Conservation (phyloP, 108 stramenopile genomes). For the Schizochytrium sp. region DNA sequence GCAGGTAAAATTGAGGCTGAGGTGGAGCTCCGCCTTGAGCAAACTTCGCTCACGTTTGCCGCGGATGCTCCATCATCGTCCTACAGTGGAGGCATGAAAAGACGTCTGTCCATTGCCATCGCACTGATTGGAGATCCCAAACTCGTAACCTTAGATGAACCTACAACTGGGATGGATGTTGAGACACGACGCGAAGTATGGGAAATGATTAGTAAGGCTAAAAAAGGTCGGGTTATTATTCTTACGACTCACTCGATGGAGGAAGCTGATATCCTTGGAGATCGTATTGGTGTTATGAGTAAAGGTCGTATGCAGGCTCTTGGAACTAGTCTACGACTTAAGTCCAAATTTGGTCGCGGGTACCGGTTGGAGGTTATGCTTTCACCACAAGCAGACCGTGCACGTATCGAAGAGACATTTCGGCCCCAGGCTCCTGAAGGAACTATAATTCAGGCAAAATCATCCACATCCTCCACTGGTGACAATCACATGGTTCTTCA, state of each 20-base stretch:
- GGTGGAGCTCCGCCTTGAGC: neutral
- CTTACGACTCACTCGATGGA: conserved; percentile 86
- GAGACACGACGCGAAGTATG: conserved; percentile 67
- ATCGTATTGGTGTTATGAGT: conserved; percentile 95
- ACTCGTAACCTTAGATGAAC: conserved; percentile 67
- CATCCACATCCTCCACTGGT: neutral
- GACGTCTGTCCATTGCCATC: conserved; percentile 69
- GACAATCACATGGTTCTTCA: neutral
- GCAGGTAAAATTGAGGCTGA: conserved; percentile 51
- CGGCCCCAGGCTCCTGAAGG: neutral
- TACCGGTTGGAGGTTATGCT: conserved; percentile 66
- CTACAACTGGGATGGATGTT: conserved; percentile 70
- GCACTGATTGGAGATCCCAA: conserved; percentile 69
- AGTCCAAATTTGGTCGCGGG: conserved; percentile 55
- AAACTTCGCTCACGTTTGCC: conserved; percentile 77
- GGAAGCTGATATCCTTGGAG: conserved; percentile 89
- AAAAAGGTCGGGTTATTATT: conserved; percentile 76
- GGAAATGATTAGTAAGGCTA: conserved; percentile 70
- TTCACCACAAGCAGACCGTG: conserved; percentile 64
- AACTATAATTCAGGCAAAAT: neutral
- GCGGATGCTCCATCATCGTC: conserved; percentile 58
- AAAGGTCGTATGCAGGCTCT: conserved; percentile 87
- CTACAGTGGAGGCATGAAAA: conserved; percentile 78
- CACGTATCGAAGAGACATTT: neutral
- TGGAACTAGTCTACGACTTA: conserved; percentile 88